Percentiles rank a stretch among this genome's conserved stretches.
Conservation (phyloP, 306 rosid genomes). For the Gleditsia sinensis region DNA sequence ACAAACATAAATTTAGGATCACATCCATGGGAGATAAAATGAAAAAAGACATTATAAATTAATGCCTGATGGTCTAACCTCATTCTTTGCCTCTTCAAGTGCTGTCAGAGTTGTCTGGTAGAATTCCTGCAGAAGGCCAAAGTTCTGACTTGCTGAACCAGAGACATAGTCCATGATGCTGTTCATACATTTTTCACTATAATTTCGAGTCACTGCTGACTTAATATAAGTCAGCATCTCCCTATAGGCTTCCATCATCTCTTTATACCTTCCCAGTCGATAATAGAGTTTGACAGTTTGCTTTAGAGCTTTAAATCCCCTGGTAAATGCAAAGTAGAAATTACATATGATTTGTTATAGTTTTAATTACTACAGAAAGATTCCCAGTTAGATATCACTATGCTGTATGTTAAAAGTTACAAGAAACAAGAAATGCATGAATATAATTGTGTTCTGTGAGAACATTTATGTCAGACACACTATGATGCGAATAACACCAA, state of each 20-base stretch:
- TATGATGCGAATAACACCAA: too few relatives aligned
- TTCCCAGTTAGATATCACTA: constrained; percentile 6
- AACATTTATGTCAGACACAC: neutral
- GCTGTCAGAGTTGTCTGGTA: constrained; percentile 89
- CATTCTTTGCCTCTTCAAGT: constrained; percentile 96
- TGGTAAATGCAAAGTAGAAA: constrained; percentile 20
- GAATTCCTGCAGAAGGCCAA: constrained; percentile 84
- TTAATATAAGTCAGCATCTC: constrained; percentile 97
- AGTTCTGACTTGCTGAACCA: constrained; percentile 91
- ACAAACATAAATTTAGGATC: constrained; percentile 18
- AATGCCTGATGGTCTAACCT: constrained; percentile 49
- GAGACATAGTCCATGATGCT: constrained; percentile 94
- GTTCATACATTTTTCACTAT: constrained; percentile 93
- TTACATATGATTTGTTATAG: neutral
- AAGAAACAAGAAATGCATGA: constrained; percentile 2
- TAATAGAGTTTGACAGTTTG: too few relatives aligned
- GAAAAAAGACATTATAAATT: constrained; percentile 15
- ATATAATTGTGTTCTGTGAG: neutral
- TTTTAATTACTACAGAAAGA: constrained; percentile 20
- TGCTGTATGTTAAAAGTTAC: neutral
- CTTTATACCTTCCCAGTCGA: constrained; percentile 80
- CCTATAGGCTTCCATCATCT: constrained; percentile 92
- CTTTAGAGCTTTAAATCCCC: too few relatives aligned
- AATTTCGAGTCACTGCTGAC: constrained; percentile 88
- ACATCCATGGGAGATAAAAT: neutral